Conservation (phyloP, 1,284 basidiomycete species). For the Meira miltonrushii region DNA sequence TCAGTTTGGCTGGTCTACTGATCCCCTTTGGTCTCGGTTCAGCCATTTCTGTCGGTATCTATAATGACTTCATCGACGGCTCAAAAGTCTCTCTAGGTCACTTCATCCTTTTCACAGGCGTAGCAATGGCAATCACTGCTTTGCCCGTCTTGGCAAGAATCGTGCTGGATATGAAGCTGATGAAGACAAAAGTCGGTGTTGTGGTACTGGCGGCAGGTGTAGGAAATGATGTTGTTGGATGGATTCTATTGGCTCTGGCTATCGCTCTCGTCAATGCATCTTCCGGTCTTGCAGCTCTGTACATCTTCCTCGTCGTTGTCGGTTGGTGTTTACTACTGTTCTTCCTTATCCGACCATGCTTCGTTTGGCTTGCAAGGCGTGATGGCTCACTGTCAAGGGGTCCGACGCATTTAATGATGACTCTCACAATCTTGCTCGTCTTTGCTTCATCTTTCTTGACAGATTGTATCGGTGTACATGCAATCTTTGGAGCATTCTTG, state of each 20-base stretch:
- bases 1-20: constrained; percentile 64
- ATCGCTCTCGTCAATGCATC: constrained; percentile 83
- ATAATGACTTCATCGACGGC: constrained; percentile 68
- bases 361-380: constrained; percentile 68
- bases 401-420: constrained; percentile 74
- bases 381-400: constrained; percentile 72
- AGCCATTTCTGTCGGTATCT: constrained; percentile 72
- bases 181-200: constrained; percentile 88
- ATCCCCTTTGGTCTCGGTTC: constrained; percentile 81
- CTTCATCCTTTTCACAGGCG: constrained; percentile 89
- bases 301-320: constrained; percentile 72
- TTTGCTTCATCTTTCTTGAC: constrained; percentile 78
- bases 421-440: constrained; percentile 67
- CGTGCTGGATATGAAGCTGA: constrained; percentile 60
- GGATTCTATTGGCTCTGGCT: constrained; percentile 68
- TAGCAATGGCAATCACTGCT: constrained; percentile 86
- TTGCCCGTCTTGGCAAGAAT: constrained; percentile 73
- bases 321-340: constrained; percentile 77
- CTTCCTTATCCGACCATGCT: constrained; percentile 63
- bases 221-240: constrained; percentile 74
- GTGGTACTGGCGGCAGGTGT: constrained; percentile 86
- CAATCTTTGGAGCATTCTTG: constrained; percentile 78
- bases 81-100: constrained; percentile 66
- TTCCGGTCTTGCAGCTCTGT: constrained; percentile 68
- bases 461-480: constrained; percentile 82